phyloP scores from a whole-genome alignment of 163 green algal genomes.

The Prototheca wickerhamii region DNA sequence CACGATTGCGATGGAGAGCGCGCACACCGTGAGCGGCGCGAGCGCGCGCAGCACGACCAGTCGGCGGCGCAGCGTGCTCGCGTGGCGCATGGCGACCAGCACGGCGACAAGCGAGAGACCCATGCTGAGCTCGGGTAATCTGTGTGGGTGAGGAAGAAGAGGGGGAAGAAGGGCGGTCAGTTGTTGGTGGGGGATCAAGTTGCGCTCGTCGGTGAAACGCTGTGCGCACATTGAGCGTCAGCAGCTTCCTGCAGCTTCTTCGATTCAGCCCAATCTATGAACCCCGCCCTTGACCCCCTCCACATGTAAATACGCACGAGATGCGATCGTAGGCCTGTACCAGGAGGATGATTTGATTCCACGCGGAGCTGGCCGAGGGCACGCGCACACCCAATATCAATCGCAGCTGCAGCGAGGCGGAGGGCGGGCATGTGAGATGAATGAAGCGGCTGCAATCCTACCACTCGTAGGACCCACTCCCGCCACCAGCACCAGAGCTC shows the following conservation, averaged over 20 bases:
- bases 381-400: not conserved
- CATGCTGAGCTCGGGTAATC: conserved; percentile 39
- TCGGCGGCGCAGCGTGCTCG: conserved; percentile 15
- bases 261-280: not conserved
- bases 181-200: not conserved
- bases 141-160: not conserved
- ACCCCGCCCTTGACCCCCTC: not conserved
- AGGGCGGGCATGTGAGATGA: no score
- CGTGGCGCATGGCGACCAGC: conserved; percentile 33
- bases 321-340: not conserved
- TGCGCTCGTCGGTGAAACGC: not conserved
- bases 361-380: conserved; percentile 1
- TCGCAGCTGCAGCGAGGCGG: not conserved
- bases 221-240: not conserved
- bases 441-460: no score
- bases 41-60: conserved; percentile 43
- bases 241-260: not conserved
- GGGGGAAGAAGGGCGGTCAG: not conserved
- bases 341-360: not conserved
- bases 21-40: conserved; percentile 55
- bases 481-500: not conserved
- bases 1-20: conserved; percentile 59
- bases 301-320: not conserved
- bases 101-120: conserved; percentile 39
- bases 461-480: no score